These are phyloP conservation scores for Kodamaea jinghongensis DNA, from an alignment of 805 yeast genomes.

Conservation along the genomic window DNA sequence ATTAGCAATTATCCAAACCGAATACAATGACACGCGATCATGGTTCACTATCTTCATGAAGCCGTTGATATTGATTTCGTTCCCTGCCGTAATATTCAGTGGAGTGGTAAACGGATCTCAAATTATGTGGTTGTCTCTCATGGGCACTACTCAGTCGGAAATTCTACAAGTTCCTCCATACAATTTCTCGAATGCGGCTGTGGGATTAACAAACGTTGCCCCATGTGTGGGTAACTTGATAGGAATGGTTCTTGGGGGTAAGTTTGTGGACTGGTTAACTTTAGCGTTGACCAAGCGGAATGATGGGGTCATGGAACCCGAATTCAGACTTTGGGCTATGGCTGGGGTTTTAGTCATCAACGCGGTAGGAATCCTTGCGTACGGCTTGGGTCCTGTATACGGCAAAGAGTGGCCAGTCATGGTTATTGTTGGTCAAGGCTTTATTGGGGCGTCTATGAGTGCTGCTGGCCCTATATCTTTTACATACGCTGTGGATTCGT, in stretches of 20 bases:
- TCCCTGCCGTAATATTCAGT: constrained; percentile 47
- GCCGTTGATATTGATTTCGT: constrained; percentile 32
- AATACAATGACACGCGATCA: constrained; percentile 40
- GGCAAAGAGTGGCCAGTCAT: constrained; percentile 42
- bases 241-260: constrained; percentile 47
- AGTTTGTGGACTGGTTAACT: constrained; percentile 38
- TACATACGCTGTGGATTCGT: constrained; percentile 45
- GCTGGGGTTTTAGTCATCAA: constrained; percentile 36
- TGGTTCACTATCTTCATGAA: constrained; percentile 36
- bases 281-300: constrained; percentile 37
- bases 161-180: constrained; percentile 38
- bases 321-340: constrained; percentile 45
- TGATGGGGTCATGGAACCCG: constrained; percentile 47
- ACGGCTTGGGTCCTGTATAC: constrained; percentile 39
- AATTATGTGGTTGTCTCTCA: constrained; percentile 49
- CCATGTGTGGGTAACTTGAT: constrained; percentile 42
- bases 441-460: constrained; percentile 45
- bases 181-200: constrained; percentile 32
- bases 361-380: constrained; percentile 45
- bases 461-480: constrained; percentile 43
- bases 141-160: constrained; percentile 42
- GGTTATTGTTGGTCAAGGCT: constrained; percentile 44
- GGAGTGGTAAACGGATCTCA: constrained; percentile 49
- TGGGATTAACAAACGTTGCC: constrained; percentile 45
- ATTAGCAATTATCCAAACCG: constrained; percentile 32